Conservation (phyloP, 1,139 yeast species). For the Kurtzmaniella quercitrusa region DNA sequence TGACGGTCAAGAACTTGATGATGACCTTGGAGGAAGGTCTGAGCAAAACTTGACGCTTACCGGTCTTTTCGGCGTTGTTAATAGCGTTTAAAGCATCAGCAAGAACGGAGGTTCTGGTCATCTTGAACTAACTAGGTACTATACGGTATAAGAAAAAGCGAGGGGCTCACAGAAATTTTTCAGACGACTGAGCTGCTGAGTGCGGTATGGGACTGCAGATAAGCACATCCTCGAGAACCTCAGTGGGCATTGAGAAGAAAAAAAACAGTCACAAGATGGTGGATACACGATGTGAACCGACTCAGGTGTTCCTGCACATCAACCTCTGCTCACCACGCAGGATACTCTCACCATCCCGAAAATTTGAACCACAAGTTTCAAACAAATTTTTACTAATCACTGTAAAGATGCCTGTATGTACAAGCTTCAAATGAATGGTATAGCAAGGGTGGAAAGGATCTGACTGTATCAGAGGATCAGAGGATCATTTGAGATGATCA, state of each 20-base stretch:
- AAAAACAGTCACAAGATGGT: slow-evolving; percentile 6
- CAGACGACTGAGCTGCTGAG: neutral
- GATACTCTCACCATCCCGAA: slow-evolving; percentile 1
- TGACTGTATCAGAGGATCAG: no score
- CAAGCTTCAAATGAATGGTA: slow-evolving; percentile 3
- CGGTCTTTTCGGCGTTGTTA: slow-evolving; percentile 99
- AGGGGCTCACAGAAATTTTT: neutral
- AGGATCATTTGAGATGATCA: no score
- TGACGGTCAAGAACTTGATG: slow-evolving; percentile 92
- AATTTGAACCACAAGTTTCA: neutral
- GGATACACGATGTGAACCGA: slow-evolving; percentile 1
- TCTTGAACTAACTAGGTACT: slow-evolving; percentile 27
- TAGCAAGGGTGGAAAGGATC: neutral
- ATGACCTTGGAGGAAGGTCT: slow-evolving; percentile 99
- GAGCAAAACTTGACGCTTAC: slow-evolving; percentile 97
- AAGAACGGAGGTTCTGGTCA: slow-evolving; percentile 98
- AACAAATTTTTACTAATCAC: slow-evolving; percentile 1
- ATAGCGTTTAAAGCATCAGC: slow-evolving; percentile 98
- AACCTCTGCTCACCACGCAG: neutral
- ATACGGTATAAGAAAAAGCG: slow-evolving; percentile 1
- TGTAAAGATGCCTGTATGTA: slow-evolving; percentile 36
- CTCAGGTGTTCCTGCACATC: slow-evolving; percentile 1
- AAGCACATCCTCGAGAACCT: neutral
- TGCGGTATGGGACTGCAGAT: neutral
- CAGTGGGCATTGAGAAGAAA: neutral